Conservation (phyloP, 78 protist genomes). For the Dictyostelium citrinum region DNA sequence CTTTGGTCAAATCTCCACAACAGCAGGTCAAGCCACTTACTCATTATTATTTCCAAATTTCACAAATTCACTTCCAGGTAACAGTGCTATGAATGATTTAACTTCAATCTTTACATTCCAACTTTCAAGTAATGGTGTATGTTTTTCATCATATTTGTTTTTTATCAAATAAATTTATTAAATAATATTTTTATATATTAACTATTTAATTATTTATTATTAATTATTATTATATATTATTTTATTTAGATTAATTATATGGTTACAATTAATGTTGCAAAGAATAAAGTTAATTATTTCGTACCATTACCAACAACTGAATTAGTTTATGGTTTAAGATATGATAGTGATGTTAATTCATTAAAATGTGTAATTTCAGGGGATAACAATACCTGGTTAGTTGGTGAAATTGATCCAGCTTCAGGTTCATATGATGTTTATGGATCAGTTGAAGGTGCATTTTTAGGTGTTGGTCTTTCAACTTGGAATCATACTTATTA, state of each 20-base stretch:
- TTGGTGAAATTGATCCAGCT: constrained; percentile 70
- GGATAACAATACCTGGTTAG: constrained; percentile 10
- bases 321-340: constrained; percentile 1
- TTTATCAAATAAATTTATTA: neutral
- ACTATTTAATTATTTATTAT: too few species aligned
- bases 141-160: neutral
- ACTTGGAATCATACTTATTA: constrained; percentile 47
- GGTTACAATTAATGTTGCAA: constrained; percentile 54
- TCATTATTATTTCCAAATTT: constrained; percentile 45
- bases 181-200: too few species aligned
- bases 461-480: constrained; percentile 22
- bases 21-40: constrained; percentile 8
- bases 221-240: neutral
- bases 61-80: neutral
- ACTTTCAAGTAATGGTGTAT: neutral
- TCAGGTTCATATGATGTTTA: constrained; percentile 68
- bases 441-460: constrained; percentile 19
- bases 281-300: constrained; percentile 46
- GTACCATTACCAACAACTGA: constrained; percentile 8
- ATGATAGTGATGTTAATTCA: constrained; percentile 68
- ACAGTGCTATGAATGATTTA: constrained; percentile 42
- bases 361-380: constrained; percentile 6
- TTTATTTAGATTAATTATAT: neutral
- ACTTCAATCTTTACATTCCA: constrained; percentile 36
- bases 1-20: constrained; percentile 11